Conservation (phyloP, 2,329 filamentous ascomycete genomes). For the Plectosphaerella plurivora region DNA sequence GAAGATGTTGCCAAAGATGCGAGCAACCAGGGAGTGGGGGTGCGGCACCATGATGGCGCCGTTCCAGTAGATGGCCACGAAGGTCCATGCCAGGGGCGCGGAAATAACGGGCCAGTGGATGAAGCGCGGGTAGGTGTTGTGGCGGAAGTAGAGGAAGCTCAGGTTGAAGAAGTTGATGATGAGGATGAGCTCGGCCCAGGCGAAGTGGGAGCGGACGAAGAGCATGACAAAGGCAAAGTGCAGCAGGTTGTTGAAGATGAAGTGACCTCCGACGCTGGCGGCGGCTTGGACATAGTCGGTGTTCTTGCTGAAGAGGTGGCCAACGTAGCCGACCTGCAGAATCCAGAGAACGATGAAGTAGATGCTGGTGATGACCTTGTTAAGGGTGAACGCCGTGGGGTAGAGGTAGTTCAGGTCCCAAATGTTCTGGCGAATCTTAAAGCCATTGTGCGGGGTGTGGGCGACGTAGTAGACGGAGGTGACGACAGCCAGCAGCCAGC, state of each 20-base stretch:
- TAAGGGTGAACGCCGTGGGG: constrained; percentile 71
- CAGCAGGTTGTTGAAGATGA: constrained; percentile 80
- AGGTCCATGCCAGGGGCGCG: constrained; percentile 79
- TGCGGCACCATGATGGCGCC: constrained; percentile 78
- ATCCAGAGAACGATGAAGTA: constrained; percentile 76
- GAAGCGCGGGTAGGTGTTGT: constrained; percentile 65
- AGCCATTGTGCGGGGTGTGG: constrained; percentile 58
- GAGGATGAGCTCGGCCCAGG: constrained; percentile 70
- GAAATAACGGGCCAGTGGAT: constrained; percentile 74
- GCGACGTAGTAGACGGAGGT: constrained; percentile 71
- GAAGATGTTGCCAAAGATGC: constrained; percentile 80
- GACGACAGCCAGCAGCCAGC: constrained; percentile 70
- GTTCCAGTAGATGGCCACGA: constrained; percentile 84
- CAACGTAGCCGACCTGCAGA: constrained; percentile 71
- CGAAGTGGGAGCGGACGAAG: constrained; percentile 72
- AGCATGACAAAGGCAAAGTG: constrained; percentile 79
- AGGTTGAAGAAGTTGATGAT: constrained; percentile 82
- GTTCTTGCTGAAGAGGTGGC: constrained; percentile 68
- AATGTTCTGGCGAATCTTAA: constrained; percentile 57
- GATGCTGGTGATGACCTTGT: constrained; percentile 57
- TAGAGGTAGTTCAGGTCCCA: constrained; percentile 68
- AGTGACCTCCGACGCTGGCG: constrained; percentile 76
- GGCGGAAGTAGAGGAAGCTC: constrained; percentile 72
- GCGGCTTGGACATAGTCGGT: constrained; percentile 61
- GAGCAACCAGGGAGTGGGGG: constrained; percentile 60